phyloP scores from a whole-genome alignment of 768 basidiomycete species.

The Collybia sp. region DNA sequence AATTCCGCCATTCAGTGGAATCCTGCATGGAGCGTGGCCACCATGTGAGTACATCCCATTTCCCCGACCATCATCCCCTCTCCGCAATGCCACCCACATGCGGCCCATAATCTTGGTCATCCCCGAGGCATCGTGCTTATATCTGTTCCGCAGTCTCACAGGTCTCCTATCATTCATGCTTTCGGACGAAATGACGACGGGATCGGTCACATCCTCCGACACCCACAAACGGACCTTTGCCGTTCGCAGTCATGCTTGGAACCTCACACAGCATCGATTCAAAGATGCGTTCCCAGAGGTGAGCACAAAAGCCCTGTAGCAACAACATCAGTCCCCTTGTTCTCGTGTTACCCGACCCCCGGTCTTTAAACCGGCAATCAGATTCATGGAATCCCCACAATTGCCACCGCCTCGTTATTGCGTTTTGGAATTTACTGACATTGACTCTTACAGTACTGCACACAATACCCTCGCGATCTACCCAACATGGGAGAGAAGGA shows the following conservation, averaged over 20 bases:
- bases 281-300: slow-evolving; percentile 88
- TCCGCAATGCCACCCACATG: slow-evolving; percentile 4
- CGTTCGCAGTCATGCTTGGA: slow-evolving; percentile 79
- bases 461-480: slow-evolving; percentile 58
- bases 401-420: slow-evolving; percentile 3
- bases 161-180: slow-evolving; percentile 95
- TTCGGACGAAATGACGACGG: slow-evolving; percentile 95
- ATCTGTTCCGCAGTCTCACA: slow-evolving; percentile 59
- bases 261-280: slow-evolving; percentile 74
- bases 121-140: slow-evolving; percentile 8
- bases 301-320: slow-evolving; percentile 28
- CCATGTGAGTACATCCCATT: slow-evolving; percentile 59
- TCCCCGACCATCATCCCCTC: slow-evolving; percentile 5
- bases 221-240: slow-evolving; percentile 78
- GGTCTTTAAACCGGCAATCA: neutral
- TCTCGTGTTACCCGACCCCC: neutral
- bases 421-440: slow-evolving; percentile 5
- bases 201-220: slow-evolving; percentile 78
- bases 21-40: slow-evolving; percentile 92
- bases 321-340: no score
- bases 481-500: slow-evolving; percentile 94
- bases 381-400: slow-evolving; percentile 1
- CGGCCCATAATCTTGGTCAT: slow-evolving; percentile 6
- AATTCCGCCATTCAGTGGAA: slow-evolving; percentile 62
- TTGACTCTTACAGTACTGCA: slow-evolving; percentile 55